Percentiles rank a stretch among this genome's conserved stretches.
These are phyloP conservation scores for Yamadazyma sp. DNA, from an alignment of 805 yeast species.

Conservation along the genomic window DNA sequence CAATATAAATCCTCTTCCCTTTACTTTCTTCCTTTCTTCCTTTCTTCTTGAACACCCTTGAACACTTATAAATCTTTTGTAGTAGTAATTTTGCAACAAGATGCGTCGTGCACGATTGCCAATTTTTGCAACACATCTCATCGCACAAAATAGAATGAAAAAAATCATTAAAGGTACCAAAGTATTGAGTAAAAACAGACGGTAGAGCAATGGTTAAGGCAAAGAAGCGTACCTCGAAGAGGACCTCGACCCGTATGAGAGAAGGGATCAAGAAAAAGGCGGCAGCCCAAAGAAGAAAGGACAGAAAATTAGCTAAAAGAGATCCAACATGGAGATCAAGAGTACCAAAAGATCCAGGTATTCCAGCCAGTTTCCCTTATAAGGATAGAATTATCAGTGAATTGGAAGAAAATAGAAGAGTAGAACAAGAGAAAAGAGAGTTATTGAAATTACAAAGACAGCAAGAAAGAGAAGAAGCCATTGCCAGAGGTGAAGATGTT, in stretches of 20 bases:
- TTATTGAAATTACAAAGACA: slow-evolving; percentile 47
- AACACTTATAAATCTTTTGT: too few relatives aligned
- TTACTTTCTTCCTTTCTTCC: too few relatives aligned
- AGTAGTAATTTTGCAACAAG: too few relatives aligned
- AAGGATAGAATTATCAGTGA: slow-evolving; percentile 77
- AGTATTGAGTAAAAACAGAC: too few relatives aligned
- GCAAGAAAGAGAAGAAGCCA: slow-evolving; percentile 43
- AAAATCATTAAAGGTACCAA: too few relatives aligned
- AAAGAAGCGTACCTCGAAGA: slow-evolving; percentile 73
- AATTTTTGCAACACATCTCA: too few relatives aligned
- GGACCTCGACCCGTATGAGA: slow-evolving; percentile 88
- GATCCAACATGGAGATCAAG: slow-evolving; percentile 93
- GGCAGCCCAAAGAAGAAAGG: slow-evolving; percentile 85
- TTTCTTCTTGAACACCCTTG: too few relatives aligned
- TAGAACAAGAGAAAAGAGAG: slow-evolving; percentile 53
- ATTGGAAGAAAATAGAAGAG: slow-evolving; percentile 60
- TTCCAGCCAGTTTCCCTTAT: slow-evolving; percentile 93
- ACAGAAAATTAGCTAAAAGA: slow-evolving; percentile 75
- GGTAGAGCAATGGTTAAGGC: slow-evolving; percentile 39
- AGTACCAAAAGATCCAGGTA: slow-evolving; percentile 84
- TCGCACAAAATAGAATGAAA: neutral
- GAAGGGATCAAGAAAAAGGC: slow-evolving; percentile 97
- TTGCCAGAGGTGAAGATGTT: slow-evolving; percentile 35
- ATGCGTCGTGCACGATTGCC: too few relatives aligned
- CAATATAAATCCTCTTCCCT: too few relatives aligned